These are phyloP conservation scores for Suillus sp. DNA, from an alignment of 768 basidiomycete genomes.

Conservation along the genomic window DNA sequence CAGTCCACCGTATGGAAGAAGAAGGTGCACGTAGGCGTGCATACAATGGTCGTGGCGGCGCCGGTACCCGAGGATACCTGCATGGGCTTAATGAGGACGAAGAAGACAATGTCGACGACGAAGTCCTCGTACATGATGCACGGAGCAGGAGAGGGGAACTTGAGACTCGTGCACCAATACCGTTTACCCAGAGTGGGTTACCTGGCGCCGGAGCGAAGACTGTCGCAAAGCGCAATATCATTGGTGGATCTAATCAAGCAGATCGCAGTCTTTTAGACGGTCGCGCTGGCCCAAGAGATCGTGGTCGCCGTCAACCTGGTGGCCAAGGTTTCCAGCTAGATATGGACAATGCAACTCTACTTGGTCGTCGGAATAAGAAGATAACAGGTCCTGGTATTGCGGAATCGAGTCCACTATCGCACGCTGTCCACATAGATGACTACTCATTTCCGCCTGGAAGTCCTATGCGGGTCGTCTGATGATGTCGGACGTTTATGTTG, in stretches of 20 bases:
- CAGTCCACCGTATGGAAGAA: constrained; percentile 99
- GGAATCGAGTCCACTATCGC: constrained; percentile 40
- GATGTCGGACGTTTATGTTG: not conserved
- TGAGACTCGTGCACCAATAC: constrained; percentile 13
- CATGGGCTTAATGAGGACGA: constrained; percentile 93
- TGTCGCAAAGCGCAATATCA: constrained; percentile 16
- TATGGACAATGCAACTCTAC: constrained; percentile 81
- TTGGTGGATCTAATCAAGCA: constrained; percentile 16
- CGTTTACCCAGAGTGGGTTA: not conserved
- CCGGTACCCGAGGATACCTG: constrained; percentile 76
- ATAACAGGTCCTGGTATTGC: constrained; percentile 22
- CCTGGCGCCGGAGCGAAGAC: constrained; percentile 17
- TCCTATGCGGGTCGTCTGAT: constrained; percentile 35
- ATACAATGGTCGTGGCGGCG: constrained; percentile 77
- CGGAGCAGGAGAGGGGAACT: constrained; percentile 40
- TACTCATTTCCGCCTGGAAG: constrained; percentile 27
- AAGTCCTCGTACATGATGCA: constrained; percentile 52
- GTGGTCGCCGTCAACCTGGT: constrained; percentile 37
- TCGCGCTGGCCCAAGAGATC: constrained; percentile 71
- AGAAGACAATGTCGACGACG: constrained; percentile 60
- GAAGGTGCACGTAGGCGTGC: constrained; percentile 88
- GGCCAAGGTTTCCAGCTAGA: constrained; percentile 75
- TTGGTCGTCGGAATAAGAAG: constrained; percentile 67
- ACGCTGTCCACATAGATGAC: constrained; percentile 14
- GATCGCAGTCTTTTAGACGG: constrained; percentile 51